These are phyloP conservation scores for Acer yangbiense DNA, from an alignment of 345 rosid species.

Conservation along the genomic window DNA sequence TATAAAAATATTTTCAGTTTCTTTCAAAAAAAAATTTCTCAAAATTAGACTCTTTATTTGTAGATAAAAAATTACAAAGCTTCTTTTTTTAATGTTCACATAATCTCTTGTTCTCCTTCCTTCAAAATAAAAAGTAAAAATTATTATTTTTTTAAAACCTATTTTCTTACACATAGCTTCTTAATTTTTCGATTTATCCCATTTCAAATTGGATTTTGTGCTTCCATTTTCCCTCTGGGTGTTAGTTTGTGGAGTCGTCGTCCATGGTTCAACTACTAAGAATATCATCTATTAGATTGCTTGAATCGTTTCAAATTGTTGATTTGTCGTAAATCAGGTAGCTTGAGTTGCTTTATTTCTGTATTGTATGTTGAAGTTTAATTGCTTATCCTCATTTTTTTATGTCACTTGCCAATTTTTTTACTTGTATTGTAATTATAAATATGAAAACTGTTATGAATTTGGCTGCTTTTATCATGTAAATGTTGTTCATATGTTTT, in stretches of 20 bases:
- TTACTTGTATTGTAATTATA: neutral
- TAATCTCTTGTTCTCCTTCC: too few relatives aligned
- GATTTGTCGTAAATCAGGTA: neutral
- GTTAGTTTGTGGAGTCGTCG: too few relatives aligned
- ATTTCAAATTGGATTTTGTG: too few relatives aligned
- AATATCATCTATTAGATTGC: neutral
- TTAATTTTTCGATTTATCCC: neutral
- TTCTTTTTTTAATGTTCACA: too few relatives aligned
- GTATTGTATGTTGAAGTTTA: conserved; percentile 9
- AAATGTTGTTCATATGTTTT: neutral
- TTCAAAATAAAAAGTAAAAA: too few relatives aligned
- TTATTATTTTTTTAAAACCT: too few relatives aligned
- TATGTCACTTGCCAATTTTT: neutral
- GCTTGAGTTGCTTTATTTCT: neutral
- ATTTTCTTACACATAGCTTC: too few relatives aligned
- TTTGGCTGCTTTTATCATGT: neutral
- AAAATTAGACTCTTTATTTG: too few relatives aligned
- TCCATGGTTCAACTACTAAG: neutral
- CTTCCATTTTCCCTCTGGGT: neutral
- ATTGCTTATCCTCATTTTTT: neutral
- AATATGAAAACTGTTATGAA: neutral
- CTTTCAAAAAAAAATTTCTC: too few relatives aligned
- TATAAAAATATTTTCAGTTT: too few relatives aligned
- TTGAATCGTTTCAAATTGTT: neutral
- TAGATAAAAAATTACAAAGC: too few relatives aligned